These are phyloP conservation scores for Penicillium sp. DNA, from an alignment of 2,329 filamentous ascomycete genomes.

Conservation along the genomic window DNA sequence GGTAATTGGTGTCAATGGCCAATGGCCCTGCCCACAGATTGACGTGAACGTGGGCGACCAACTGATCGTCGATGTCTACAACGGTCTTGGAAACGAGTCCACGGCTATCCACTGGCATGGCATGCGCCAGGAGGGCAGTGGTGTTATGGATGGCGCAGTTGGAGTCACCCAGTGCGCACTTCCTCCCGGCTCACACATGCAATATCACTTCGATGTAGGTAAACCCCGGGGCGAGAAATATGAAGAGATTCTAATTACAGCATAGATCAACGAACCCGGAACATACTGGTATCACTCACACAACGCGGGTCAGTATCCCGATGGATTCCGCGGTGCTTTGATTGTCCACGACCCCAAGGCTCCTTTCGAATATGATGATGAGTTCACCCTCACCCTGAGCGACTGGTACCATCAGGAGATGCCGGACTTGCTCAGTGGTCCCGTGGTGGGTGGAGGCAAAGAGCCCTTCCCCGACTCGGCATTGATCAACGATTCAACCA, in stretches of 20 bases:
- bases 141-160: slow-evolving; percentile 68
- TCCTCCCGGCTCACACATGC: slow-evolving; percentile 61
- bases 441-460: slow-evolving; percentile 49
- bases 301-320: slow-evolving; percentile 65
- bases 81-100: slow-evolving; percentile 38
- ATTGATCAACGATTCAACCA: slow-evolving; percentile 68
- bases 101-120: slow-evolving; percentile 63
- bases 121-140: slow-evolving; percentile 64
- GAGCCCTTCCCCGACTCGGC: slow-evolving; percentile 67
- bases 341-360: slow-evolving; percentile 62
- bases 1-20: slow-evolving; percentile 71
- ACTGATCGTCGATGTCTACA: slow-evolving; percentile 42
- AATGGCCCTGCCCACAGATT: slow-evolving; percentile 68
- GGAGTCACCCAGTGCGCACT: slow-evolving; percentile 68
- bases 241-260: neutral
- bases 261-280: slow-evolving; percentile 60
- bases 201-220: slow-evolving; percentile 62
- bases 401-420: slow-evolving; percentile 70
- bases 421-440: slow-evolving; percentile 43
- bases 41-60: slow-evolving; percentile 39
- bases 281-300: slow-evolving; percentile 82
- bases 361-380: slow-evolving; percentile 64
- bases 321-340: slow-evolving; percentile 64
- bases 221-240: neutral
- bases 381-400: slow-evolving; percentile 63